A percentile compares a stretch with the other conserved stretches of the same genome.
Evolutionary conservation across 2,329 filamentous ascomycete genomes (phyloP).

Genomic region (Colletotrichum cordylinicola): DNA sequence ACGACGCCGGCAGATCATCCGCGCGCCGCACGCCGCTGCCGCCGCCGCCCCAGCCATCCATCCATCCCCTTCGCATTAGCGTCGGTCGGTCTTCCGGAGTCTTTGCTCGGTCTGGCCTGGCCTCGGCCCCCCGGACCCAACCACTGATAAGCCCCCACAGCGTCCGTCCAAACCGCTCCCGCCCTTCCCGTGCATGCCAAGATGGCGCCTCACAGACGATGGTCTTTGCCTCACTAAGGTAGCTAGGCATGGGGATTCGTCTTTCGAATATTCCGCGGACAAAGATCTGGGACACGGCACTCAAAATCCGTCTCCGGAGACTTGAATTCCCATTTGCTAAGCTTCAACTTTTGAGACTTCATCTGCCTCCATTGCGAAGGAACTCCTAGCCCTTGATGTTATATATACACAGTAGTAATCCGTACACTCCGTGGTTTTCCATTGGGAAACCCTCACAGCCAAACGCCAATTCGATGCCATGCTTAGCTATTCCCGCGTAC

Average conservation of each 20-base stretch:
- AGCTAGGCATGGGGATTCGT: not conserved
- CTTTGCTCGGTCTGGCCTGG: not conserved
- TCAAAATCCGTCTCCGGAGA: not conserved
- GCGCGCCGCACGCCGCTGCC: not conserved
- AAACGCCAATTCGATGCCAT: constrained; percentile 6
- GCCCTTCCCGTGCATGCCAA: not conserved
- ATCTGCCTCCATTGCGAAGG: not conserved
- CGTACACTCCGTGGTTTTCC: not conserved
- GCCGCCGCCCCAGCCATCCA: not conserved
- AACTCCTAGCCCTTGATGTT: not conserved
- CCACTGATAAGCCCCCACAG: not conserved
- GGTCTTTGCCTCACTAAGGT: not conserved
- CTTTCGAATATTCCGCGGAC: not conserved
- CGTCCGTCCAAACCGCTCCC: not conserved
- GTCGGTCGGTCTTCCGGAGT: not conserved
- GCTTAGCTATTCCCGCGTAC: not conserved
- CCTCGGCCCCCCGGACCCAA: not conserved
- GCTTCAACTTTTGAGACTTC: not conserved
- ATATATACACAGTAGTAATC: constrained; percentile 5
- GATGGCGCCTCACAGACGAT: not conserved
- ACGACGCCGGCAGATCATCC: not conserved
- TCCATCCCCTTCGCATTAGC: not conserved
- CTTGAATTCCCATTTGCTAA: not conserved
- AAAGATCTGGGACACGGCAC: not conserved
- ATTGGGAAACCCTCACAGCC: not conserved